Base-by-base conservation (phyloP, 176 grass and related monocot species). In the maize (Zea mays) region DNA sequence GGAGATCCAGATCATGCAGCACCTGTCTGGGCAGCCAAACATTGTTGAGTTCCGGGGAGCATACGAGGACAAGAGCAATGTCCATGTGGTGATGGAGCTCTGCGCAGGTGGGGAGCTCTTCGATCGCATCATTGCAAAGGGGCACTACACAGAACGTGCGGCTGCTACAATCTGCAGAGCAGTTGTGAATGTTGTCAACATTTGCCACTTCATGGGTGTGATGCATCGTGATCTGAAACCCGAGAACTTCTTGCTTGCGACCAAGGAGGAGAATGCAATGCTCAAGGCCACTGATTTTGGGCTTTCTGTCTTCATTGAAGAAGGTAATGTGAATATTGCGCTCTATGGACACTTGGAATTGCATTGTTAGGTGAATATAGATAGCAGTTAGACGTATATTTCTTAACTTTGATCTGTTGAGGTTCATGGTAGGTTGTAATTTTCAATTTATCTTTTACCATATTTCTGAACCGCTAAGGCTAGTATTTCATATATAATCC, bases 1-100 rank as follows among this genome's bases (percentile, higher is more conserved):
- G 80, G 96, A 99, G 88, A 92, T 95, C 65, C 88, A 90, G 75
- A 99, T 99, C 79, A 95, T 99, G 96, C 96, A 99, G 74, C 96
- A 99, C 56, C 85, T 99, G 7, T 90, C 96, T 51, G 96, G 96
- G 61, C 96, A 99, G 49, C 65, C 87, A 57, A 99, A 99, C 78
- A 95, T 99, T 50, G 96, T 99, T 2, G 96, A 99, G 71, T 99
- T 99, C 80, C 75, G 64, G 42, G 96, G 96, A 52, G 90, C 92
- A 2, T 99, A 93, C 0, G 96, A 99, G 85, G 96, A 95, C 79
- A 92, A 86, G 81, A 84, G 76, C 78, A 94, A 73, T 65, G 90
- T 99, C 74, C 90, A 99, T 79, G 88, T 99, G 27, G 92, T 99
- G 37, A 95, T 99, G 96, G 96, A 99, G 78, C 82, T 98, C n/a